Evolutionary conservation across 2,329 filamentous ascomycete species (phyloP).

Genomic region (Penicillium palitans): DNA sequence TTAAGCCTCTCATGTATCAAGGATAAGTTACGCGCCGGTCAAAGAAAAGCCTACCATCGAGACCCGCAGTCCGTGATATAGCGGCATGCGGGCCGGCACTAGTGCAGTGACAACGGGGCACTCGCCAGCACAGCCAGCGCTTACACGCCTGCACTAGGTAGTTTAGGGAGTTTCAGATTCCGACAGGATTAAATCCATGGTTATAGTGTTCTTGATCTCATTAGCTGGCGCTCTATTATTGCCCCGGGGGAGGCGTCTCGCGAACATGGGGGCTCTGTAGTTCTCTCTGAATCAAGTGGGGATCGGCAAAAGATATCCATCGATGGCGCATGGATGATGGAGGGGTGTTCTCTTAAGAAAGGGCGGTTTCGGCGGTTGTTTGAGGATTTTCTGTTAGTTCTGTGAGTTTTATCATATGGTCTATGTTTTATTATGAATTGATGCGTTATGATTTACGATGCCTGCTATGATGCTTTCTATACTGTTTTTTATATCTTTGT

Average conservation of each 20-base stretch:
- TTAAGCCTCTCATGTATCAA: background rate
- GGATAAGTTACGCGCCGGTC: conserved; percentile 1
- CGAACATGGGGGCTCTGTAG: background rate
- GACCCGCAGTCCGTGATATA: conserved; percentile 10
- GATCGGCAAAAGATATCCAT: background rate
- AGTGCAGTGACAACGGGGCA: conserved; percentile 10
- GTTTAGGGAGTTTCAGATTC: conserved; percentile 11
- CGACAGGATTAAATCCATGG: background rate
- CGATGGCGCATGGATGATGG: background rate
- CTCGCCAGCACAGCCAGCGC: conserved; percentile 15
- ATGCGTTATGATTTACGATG: conserved; percentile 6
- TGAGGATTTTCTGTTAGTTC: background rate
- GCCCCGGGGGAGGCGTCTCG: background rate
- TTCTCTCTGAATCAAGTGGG: background rate
- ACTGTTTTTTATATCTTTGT: conserved; percentile 19
- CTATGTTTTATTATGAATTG: background rate
- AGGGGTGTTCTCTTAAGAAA: conserved; percentile 2
- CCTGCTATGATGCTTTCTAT: conserved; percentile 4
- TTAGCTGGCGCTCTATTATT: background rate
- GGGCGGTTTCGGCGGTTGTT: background rate
- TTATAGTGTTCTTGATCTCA: background rate
- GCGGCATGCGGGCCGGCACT: conserved; percentile 14
- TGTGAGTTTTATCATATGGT: background rate
- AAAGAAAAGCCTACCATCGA: background rate
- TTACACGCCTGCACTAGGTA: conserved; percentile 14